These are phyloP conservation scores for Tieghemiomyces parasiticus DNA, from an alignment of 192 early-diverging fungal genomes.

Conservation along the genomic window DNA sequence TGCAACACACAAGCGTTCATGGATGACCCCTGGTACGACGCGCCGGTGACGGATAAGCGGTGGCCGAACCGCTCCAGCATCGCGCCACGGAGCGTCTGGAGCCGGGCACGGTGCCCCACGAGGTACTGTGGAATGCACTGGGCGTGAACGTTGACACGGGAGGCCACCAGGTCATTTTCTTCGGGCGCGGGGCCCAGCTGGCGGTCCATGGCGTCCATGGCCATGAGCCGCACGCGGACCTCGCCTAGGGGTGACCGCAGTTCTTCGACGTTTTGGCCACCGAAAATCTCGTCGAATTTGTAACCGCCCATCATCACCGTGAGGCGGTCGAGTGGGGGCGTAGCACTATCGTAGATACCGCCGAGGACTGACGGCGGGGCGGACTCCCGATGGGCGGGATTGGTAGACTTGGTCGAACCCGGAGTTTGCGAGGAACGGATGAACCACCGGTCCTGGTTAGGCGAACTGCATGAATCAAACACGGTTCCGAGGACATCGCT, in stretches of 20 bases:
- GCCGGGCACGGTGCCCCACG: constrained; percentile 59
- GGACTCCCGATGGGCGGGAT: neutral
- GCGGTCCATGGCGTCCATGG: constrained; percentile 37
- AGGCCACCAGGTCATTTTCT: constrained; percentile 22
- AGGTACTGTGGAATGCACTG: constrained; percentile 83
- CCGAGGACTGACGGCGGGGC: too few species aligned
- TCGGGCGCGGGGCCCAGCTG: constrained; percentile 39
- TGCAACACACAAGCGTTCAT: constrained; percentile 71
- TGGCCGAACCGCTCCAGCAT: constrained; percentile 31
- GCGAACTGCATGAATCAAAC: constrained; percentile 73
- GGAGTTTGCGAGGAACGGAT: constrained; percentile 13
- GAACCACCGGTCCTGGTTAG: constrained; percentile 37
- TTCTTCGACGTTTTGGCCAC: constrained; percentile 12
- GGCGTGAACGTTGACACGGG: constrained; percentile 37
- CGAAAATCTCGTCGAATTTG: constrained; percentile 44
- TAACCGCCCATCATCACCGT: constrained; percentile 90
- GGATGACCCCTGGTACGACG: constrained; percentile 69
- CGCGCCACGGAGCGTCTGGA: constrained; percentile 44
- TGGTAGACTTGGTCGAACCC: constrained; percentile 14
- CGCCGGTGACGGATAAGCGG: constrained; percentile 54
- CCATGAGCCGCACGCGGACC: constrained; percentile 22
- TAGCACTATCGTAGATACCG: too few species aligned
- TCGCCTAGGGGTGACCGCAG: constrained; percentile 10
- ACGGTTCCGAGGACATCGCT: constrained; percentile 56
- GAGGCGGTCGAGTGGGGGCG: constrained; percentile 22